These are phyloP conservation scores for Poa annua DNA, from an alignment of 176 grass and related monocot species.

Conservation along the genomic window DNA sequence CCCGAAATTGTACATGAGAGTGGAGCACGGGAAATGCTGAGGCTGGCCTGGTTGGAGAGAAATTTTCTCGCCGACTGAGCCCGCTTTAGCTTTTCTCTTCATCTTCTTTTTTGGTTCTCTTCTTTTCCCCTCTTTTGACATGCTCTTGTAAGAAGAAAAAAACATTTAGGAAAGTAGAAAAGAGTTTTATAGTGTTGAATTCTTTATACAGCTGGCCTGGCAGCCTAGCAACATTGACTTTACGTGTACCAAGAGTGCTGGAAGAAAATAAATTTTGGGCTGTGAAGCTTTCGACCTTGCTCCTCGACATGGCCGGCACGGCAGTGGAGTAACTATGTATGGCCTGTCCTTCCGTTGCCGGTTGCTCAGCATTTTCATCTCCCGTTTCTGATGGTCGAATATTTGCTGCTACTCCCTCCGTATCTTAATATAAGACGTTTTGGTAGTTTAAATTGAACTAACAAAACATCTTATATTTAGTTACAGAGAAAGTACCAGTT, in stretches of 20 bases:
- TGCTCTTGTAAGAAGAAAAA: slow-evolving; percentile 85
- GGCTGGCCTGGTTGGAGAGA: slow-evolving; percentile 34
- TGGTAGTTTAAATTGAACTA: too few species aligned
- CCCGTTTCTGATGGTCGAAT: background rate
- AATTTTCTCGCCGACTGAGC: slow-evolving; percentile 38
- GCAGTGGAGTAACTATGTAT: background rate
- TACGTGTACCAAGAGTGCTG: background rate
- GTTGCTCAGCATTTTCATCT: slow-evolving; percentile 11
- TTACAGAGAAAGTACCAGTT: too few species aligned
- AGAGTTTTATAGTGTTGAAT: slow-evolving; percentile 46
- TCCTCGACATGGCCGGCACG: slow-evolving; percentile 23
- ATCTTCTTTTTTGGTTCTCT: background rate
- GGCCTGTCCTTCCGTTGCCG: background rate
- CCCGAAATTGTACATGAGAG: slow-evolving; percentile 63
- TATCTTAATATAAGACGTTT: too few species aligned
- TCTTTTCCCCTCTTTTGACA: slow-evolving; percentile 37
- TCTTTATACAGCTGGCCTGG: slow-evolving; percentile 35
- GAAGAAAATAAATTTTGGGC: background rate
- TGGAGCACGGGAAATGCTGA: slow-evolving; percentile 39
- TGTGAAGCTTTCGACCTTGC: background rate
- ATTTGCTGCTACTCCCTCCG: too few species aligned
- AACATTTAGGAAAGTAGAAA: slow-evolving; percentile 55
- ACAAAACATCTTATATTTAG: too few species aligned
- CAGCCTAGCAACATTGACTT: slow-evolving; percentile 26
- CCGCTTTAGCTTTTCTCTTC: slow-evolving; percentile 19